Conservation (phyloP, 805 yeast species). For the Pichia rugopelliculosa region DNA sequence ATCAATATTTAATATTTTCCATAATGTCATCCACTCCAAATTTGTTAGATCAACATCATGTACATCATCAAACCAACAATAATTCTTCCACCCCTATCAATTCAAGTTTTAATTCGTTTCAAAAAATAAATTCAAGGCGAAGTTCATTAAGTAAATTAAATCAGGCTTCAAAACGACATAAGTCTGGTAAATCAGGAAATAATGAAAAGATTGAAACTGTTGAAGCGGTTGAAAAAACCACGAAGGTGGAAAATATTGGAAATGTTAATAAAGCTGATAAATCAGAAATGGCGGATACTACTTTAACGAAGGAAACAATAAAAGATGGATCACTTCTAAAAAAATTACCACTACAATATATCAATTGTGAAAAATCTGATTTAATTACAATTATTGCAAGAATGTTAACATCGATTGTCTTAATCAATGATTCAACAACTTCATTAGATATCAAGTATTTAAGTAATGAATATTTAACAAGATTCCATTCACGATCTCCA, state of each 20-base stretch:
- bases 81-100: not conserved
- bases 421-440: slow-evolving; percentile 52
- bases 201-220: no score
- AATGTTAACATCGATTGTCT: slow-evolving; percentile 70
- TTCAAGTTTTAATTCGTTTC: not conserved
- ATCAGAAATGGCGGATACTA: no score
- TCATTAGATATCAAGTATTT: slow-evolving; percentile 27
- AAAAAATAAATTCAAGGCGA: not conserved
- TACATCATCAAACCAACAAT: not conserved
- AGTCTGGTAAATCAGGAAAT: not conserved
- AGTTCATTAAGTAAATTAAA: not conserved
- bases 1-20: not conserved
- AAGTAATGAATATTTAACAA: slow-evolving; percentile 47
- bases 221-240: not conserved
- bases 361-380: slow-evolving; percentile 62
- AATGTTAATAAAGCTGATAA: not conserved
- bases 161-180: not conserved
- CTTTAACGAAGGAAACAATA: not conserved
- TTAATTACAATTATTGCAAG: slow-evolving; percentile 66
- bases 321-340: not conserved
- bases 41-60: not conserved
- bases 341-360: slow-evolving; percentile 44
- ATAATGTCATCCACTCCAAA: not conserved
- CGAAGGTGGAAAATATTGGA: not conserved
- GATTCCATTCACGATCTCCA: slow-evolving; percentile 91